phyloP scores from a whole-genome alignment of 2,329 filamentous ascomycete species.

The Trichoderma sp. region DNA sequence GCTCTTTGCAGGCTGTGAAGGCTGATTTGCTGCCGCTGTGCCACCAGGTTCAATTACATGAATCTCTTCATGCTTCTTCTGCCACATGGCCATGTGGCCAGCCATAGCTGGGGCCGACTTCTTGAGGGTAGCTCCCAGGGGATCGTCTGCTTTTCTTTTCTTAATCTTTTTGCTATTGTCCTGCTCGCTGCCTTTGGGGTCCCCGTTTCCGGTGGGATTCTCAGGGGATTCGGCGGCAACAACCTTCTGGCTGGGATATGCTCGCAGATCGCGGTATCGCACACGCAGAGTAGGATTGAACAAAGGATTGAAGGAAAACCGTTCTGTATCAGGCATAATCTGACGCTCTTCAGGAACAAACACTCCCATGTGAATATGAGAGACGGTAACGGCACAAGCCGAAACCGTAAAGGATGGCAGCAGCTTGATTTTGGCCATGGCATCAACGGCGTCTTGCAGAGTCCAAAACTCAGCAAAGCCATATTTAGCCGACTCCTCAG shows the following conservation, averaged over 20 bases:
- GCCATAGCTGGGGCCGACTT: constrained; percentile 44
- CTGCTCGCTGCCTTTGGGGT: constrained; percentile 33
- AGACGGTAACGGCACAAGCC: constrained; percentile 69
- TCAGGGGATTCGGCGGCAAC: constrained; percentile 56
- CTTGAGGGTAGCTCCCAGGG: constrained; percentile 37
- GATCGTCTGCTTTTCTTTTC: constrained; percentile 56
- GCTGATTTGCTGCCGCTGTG: neutral
- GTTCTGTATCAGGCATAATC: constrained; percentile 55
- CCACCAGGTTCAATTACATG: constrained; percentile 30
- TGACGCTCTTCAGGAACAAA: constrained; percentile 73
- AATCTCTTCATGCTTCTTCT: constrained; percentile 47
- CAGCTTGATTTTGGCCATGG: constrained; percentile 69
- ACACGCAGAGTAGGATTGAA: constrained; percentile 68
- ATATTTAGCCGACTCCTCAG: constrained; percentile 74
- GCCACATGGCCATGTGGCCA: constrained; percentile 49
- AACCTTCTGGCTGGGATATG: constrained; percentile 67
- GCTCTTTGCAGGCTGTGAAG: constrained; percentile 3
- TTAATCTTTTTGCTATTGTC: constrained; percentile 46
- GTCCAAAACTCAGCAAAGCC: constrained; percentile 83
- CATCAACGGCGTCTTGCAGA: constrained; percentile 73
- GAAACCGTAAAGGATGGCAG: constrained; percentile 77
- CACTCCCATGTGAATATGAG: constrained; percentile 80
- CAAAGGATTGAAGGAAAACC: constrained; percentile 69
- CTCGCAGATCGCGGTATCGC: constrained; percentile 75
- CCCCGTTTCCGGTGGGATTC: constrained; percentile 31